A percentile compares a stretch with the other conserved stretches of the same genome.
These are phyloP conservation scores for Cladosporium cucumerinum DNA, from an alignment of 2,329 filamentous ascomycete genomes.

Conservation along the genomic window DNA sequence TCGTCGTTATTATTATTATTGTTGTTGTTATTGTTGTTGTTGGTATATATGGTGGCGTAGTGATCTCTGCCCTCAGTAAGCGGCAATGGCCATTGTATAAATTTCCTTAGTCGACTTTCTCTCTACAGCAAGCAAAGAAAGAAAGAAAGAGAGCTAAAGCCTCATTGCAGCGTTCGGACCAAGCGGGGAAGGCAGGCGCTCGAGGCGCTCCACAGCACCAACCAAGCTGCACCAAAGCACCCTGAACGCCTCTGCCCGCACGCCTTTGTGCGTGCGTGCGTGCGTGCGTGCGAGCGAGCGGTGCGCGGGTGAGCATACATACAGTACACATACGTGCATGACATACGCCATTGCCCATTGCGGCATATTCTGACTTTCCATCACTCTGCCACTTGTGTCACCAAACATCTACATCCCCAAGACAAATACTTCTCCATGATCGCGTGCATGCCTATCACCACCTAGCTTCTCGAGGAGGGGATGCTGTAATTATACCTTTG, in stretches of 20 bases:
- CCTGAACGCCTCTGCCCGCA: background rate
- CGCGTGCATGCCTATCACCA: background rate
- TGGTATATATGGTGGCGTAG: background rate
- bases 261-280: background rate
- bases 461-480: background rate
- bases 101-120: background rate
- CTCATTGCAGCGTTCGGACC: background rate
- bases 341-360: background rate
- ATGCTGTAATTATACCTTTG: background rate
- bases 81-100: background rate
- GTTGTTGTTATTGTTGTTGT: too few species aligned
- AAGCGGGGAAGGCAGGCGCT: background rate
- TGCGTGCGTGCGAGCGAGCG: background rate
- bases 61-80: background rate
- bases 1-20: background rate
- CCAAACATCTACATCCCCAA: background rate
- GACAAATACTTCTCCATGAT: too few species aligned
- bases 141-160: background rate
- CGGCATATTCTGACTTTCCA: background rate
- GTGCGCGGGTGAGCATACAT: background rate
- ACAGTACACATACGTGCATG: too few species aligned
- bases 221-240: too few species aligned
- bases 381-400: background rate
- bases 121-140: too few species aligned
- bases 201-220: background rate